Evolutionary conservation across 1,139 yeast genomes (phyloP), one percentile per base, ranked within the genome.

Genomic region (Protomyces macrosporus): DNA sequence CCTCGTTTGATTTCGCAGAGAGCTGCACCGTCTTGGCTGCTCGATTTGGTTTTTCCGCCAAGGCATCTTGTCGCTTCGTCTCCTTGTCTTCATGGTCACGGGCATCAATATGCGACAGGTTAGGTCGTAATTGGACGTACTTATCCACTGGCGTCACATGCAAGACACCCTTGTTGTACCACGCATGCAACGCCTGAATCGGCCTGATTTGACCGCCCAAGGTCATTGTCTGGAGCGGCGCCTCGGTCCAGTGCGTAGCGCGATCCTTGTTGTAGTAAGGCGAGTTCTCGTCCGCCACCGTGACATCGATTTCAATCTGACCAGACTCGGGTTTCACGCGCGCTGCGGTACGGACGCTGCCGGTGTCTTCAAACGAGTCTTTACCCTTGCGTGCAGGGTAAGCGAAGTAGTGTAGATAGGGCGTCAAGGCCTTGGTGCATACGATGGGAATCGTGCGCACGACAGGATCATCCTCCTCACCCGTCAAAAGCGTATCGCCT

Each of bases 71-170:
- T 55, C 34, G 45, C 40, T 60, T 60, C 14, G 53, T 36, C 9
- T 53, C 63, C 39, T 45, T 53, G 14, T 45, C 58, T 14, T 45
- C 58, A 34, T 32, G 40, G 40, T 60, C 63, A 10, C 33, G 63
- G 61, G 73, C 82, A 71, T 88, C 69, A 61, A 90, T 83, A 72
- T 90, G 88, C 68, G 81, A 82, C 76, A 93, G 90, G 67, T 83
- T 82, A 1, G 98, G 95, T 70, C 97, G 81, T 68, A 93, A 74
- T 74, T 91, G 98, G 0, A 87, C 84, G 0, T 88, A 83, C 33
- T 85, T 80, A 58, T 83, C 82, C 1, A 90, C 78, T 0, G 95
- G 90, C 0, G 84, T 75, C 67, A 91, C 74, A 58, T 88, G 85
- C 14, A 90, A 72, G 6, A 53, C 56, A 12, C 53, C 54, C 9